Evolutionary conservation across 2,329 filamentous ascomycete genomes (phyloP).

Genomic region (Botrytis tulipae): DNA sequence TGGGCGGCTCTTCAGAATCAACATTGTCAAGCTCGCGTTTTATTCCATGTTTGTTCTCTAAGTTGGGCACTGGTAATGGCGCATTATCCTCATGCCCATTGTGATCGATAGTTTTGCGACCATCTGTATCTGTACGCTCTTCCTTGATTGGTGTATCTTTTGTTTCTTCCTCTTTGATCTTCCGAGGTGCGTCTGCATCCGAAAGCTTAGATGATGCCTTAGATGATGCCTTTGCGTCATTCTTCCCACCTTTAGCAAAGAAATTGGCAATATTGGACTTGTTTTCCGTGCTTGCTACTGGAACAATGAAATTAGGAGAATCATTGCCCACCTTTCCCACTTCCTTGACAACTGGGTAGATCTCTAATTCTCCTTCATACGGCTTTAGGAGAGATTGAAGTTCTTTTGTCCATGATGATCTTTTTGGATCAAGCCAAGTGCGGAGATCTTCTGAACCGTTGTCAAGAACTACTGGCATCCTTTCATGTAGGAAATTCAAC

Average conservation of each 20-base stretch:
- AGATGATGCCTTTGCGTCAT: conserved; percentile 22
- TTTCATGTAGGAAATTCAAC: conserved; percentile 82
- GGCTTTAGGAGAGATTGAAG: conserved; percentile 79
- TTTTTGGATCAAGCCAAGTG: conserved; percentile 74
- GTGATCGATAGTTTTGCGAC: conserved; percentile 33
- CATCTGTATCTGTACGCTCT: conserved; percentile 27
- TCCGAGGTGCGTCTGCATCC: conserved; percentile 20
- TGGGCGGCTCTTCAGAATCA: conserved; percentile 29
- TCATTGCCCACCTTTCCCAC: conserved; percentile 95
- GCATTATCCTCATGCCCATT: conserved; percentile 34
- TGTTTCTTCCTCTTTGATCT: conserved; percentile 26
- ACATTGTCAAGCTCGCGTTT: conserved; percentile 36
- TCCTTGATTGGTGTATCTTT: conserved; percentile 28
- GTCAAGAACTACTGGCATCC: conserved; percentile 93
- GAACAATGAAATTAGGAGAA: conserved; percentile 78
- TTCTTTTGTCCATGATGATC: conserved; percentile 71
- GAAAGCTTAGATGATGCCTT: conserved; percentile 19
- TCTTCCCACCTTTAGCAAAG: conserved; percentile 58
- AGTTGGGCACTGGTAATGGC: conserved; percentile 31
- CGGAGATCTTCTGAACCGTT: conserved; percentile 67
- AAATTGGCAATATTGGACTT: conserved; percentile 94
- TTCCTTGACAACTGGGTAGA: conserved; percentile 82
- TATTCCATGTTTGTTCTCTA: conserved; percentile 29
- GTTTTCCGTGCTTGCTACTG: conserved; percentile 80
- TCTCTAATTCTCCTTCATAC: conserved; percentile 73